Conservation (phyloP, 2,329 filamentous ascomycete species). For the Diaporthe caulivora region DNA sequence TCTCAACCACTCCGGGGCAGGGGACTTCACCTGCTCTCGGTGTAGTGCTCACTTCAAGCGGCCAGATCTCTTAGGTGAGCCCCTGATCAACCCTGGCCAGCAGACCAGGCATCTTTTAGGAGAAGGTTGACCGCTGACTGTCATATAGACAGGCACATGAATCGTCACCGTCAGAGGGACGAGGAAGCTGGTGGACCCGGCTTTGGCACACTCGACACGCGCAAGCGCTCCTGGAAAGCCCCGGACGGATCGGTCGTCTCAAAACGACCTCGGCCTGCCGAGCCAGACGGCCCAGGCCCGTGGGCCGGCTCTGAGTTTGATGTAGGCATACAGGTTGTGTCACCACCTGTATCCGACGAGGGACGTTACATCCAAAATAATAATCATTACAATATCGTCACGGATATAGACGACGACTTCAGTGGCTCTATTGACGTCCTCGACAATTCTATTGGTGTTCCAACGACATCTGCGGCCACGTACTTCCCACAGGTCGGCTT, state of each 20-base stretch:
- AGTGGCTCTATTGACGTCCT: slow-evolving; percentile 2
- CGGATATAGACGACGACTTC: slow-evolving; percentile 43
- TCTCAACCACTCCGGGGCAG: slow-evolving; percentile 64
- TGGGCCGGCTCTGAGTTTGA: slow-evolving; percentile 29
- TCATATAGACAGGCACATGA: slow-evolving; percentile 68
- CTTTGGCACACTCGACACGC: slow-evolving; percentile 63
- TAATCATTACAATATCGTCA: slow-evolving; percentile 39
- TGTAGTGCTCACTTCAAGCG: slow-evolving; percentile 73
- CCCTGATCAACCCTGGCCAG: background rate
- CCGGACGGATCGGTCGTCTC: slow-evolving; percentile 65
- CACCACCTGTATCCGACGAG: slow-evolving; percentile 39
- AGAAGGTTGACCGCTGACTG: slow-evolving; percentile 3
- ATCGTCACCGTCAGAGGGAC: slow-evolving; percentile 65
- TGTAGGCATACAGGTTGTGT: slow-evolving; percentile 30
- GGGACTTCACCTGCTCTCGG: slow-evolving; percentile 67
- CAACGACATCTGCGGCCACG: background rate
- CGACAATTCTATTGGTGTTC: background rate
- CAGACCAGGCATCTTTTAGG: too few relatives aligned
- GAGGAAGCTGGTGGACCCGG: slow-evolving; percentile 66
- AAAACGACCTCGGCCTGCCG: slow-evolving; percentile 48
- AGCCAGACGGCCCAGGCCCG: slow-evolving; percentile 15
- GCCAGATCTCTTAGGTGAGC: slow-evolving; percentile 68
- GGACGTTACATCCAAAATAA: slow-evolving; percentile 35
- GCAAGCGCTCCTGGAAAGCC: slow-evolving; percentile 69
- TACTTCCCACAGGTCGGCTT: slow-evolving; percentile 8